Base-by-base conservation (phyloP, 2,329 filamentous ascomycete species). In the Xylaria sp. region DNA sequence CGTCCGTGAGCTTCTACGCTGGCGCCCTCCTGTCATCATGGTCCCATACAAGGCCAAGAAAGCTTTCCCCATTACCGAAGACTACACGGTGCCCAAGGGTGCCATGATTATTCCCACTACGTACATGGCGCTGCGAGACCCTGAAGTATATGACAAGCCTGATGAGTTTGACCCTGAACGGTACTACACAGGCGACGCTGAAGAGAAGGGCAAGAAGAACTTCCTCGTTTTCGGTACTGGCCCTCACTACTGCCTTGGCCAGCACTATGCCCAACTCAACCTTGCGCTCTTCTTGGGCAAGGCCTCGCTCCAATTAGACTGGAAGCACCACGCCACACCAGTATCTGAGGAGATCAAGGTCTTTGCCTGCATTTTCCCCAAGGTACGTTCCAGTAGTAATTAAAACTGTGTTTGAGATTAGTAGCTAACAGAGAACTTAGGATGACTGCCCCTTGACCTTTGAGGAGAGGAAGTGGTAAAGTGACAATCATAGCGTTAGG, bases 301-400 rank as follows among this genome's bases (percentile, higher is more conserved):
- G 87, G 94, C 94, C 9, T 92, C 93, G 72, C 86, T 97, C 80
- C 85, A 90, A 78, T 85, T 98, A 74, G 90, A 98, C 81, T 98
- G 95, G 95, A 88, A 90, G 80, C 96, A 99, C 81, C 89, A 93
- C 79, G 83, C 93, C 20, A 98, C 96, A 11, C 89, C 92, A 0
- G 78, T 85, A 67, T 97, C 93, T 0, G 96, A 99, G 83, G 91
- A 97, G 81, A 98, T 99, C 82, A 95, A 97, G 85, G 95, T 98
- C 74, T 99, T 98, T 83, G 96, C 96, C 48, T 97, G 94, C 33
- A 97, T 99, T 75, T 99, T 99, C 87, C 96, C 96, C 65, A 92
- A 92, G 92, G 94, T 97, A 83, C 81, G 90, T 83, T 60, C 46
- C 7, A 6, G 4, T 38, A 6, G 1, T 64, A 4, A 42, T 23